Conservation (phyloP, 2,329 filamentous ascomycete genomes). For the Ascocoryne sarcoides region DNA sequence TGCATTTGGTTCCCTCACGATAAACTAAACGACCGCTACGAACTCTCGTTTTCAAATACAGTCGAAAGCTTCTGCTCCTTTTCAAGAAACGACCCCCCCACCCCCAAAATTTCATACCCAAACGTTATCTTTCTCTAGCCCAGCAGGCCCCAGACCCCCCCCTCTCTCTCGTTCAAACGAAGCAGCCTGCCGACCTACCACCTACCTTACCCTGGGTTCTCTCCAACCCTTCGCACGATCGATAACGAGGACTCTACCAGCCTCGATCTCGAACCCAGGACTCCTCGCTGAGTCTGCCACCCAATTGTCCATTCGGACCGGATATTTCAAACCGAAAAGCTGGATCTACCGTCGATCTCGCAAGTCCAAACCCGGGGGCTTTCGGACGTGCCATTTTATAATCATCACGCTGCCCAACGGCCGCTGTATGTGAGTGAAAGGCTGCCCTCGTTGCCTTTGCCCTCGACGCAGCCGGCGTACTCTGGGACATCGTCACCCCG, state of each 20-base stretch:
- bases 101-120: constrained; percentile 12
- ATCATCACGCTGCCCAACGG: constrained; percentile 54
- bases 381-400: constrained; percentile 63
- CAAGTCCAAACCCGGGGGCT: constrained; percentile 74
- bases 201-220: background rate
- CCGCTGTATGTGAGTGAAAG: constrained; percentile 64
- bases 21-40: constrained; percentile 25
- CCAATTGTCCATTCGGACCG: constrained; percentile 26
- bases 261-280: constrained; percentile 7
- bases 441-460: constrained; percentile 61
- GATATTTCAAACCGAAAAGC: constrained; percentile 62
- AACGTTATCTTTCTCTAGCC: constrained; percentile 9
- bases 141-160: constrained; percentile 2
- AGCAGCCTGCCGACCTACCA: constrained; percentile 6
- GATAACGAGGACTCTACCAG: constrained; percentile 3
- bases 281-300: constrained; percentile 20
- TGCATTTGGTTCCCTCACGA: constrained; percentile 23
- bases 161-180: background rate
- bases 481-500: constrained; percentile 67
- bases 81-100: constrained; percentile 7
- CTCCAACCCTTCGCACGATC: constrained; percentile 1
- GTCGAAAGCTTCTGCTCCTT: constrained; percentile 6
- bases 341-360: constrained; percentile 85
- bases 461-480: constrained; percentile 52
- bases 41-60: constrained; percentile 17